These are phyloP conservation scores for Podosphaera leucotricha DNA, from an alignment of 2,329 filamentous ascomycete species.

Conservation along the genomic window DNA sequence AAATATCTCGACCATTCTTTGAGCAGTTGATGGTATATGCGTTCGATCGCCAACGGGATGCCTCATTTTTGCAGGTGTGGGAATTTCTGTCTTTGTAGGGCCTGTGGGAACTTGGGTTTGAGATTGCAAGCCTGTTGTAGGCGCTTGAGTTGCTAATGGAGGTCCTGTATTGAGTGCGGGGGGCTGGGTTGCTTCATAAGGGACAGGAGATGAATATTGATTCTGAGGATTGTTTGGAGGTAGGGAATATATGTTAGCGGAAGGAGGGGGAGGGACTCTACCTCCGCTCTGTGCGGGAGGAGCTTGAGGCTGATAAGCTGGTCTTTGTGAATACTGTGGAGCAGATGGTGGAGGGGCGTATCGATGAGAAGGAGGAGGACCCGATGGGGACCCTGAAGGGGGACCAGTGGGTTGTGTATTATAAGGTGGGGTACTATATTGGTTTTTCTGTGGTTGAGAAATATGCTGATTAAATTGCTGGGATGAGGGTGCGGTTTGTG, in stretches of 20 bases:
- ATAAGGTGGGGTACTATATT: conserved; percentile 70
- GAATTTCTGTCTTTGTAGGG: conserved; percentile 21
- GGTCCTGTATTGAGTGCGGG: conserved; percentile 22
- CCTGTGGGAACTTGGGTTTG: conserved; percentile 20
- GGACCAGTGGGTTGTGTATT: conserved; percentile 49
- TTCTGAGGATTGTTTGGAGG: conserved; percentile 22
- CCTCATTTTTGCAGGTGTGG: conserved; percentile 33
- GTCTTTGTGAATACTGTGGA: conserved; percentile 9
- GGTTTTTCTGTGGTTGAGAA: conserved; percentile 35
- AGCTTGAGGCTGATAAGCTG: conserved; percentile 19
- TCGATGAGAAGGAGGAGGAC: conserved; percentile 30
- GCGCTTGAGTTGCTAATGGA: too few species aligned
- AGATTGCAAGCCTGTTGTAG: conserved; percentile 19
- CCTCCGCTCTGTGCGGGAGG: conserved; percentile 6
- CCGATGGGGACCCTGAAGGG: conserved; percentile 48
- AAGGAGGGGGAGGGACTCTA: conserved; percentile 24
- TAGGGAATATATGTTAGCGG: conserved; percentile 16
- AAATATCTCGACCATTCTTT: conserved; percentile 60
- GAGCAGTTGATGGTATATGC: conserved; percentile 59
- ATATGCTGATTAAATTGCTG: conserved; percentile 12
- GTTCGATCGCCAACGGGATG: conserved; percentile 71
- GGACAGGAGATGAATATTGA: conserved; percentile 36
- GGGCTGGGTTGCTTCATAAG: conserved; percentile 16
- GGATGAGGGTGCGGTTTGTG: conserved; percentile 26
- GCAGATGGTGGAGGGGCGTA: conserved; percentile 19